Evolutionary conservation across 805 yeast genomes (phyloP).

Genomic region (Hanseniaspora hatyaiensis): DNA sequence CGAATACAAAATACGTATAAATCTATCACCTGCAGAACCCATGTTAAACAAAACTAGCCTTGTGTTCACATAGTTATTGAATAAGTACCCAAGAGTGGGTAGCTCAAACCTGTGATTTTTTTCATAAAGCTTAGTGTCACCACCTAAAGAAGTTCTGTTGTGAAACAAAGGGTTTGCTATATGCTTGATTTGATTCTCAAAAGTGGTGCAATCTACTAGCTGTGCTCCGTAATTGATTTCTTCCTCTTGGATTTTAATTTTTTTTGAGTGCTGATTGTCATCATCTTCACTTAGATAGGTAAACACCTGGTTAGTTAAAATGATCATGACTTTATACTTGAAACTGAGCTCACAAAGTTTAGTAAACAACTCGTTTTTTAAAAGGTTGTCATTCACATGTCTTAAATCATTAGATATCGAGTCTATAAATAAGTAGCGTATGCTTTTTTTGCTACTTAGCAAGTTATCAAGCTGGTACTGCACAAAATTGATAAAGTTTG

Average conservation of each 20-base stretch:
- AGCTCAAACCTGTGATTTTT: conserved; percentile 7
- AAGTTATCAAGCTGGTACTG: conserved; percentile 4
- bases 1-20: conserved; percentile 7
- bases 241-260: neutral
- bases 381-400: conserved; percentile 8
- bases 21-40: conserved; percentile 9
- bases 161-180: conserved; percentile 7
- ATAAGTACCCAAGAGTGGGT: conserved; percentile 10
- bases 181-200: conserved; percentile 5
- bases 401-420: conserved; percentile 13
- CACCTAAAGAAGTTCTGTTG: conserved; percentile 3
- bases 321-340: conserved; percentile 11
- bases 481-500: conserved; percentile 10
- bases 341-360: conserved; percentile 7
- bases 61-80: conserved; percentile 11
- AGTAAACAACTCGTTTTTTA: conserved; percentile 5
- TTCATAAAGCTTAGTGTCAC: neutral
- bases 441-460: neutral
- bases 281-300: conserved; percentile 9
- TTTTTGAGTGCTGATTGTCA: neutral
- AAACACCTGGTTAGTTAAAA: conserved; percentile 11
- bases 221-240: neutral
- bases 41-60: conserved; percentile 6
- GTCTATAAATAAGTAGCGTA: conserved; percentile 9
- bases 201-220: conserved; percentile 1